Evolutionary conservation across 805 yeast species (phyloP).

Genomic region (Saturnispora saitoi): DNA sequence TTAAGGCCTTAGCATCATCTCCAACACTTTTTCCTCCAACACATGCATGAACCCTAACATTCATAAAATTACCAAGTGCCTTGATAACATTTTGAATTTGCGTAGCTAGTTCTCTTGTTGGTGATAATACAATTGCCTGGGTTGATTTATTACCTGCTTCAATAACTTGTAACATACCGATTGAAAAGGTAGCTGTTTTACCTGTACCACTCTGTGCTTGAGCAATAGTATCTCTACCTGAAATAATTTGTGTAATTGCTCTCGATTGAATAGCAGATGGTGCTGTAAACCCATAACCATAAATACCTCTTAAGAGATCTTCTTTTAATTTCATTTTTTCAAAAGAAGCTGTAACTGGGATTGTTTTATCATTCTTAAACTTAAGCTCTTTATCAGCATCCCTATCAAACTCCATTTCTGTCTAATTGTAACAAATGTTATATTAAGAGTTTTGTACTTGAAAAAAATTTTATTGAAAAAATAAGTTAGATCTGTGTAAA

Average conservation of each 20-base stretch:
- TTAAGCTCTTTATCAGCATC: conserved; percentile 51
- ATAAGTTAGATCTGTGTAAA: too few species aligned
- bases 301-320: conserved; percentile 66
- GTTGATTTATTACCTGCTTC: conserved; percentile 64
- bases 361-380: conserved; percentile 37
- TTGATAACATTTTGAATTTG: conserved; percentile 87
- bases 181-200: conserved; percentile 96
- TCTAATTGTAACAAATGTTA: background rate
- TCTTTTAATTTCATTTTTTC: conserved; percentile 74
- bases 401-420: conserved; percentile 49
- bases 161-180: conserved; percentile 82
- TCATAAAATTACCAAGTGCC: conserved; percentile 82
- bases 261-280: conserved; percentile 98
- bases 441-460: background rate
- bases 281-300: conserved; percentile 86
- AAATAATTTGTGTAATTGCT: conserved; percentile 90
- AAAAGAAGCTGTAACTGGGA: conserved; percentile 54
- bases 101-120: conserved; percentile 92
- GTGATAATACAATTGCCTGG: conserved; percentile 88
- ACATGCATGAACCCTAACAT: conserved; percentile 79
- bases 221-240: conserved; percentile 92
- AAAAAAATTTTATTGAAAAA: background rate
- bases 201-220: conserved; percentile 99
- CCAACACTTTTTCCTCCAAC: conserved; percentile 87
- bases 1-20: conserved; percentile 70